Evolutionary conservation across 2,329 filamentous ascomycete species (phyloP), one percentile per base, ranked within the genome.

Genomic region (Colletotrichum sansevieriae): DNA sequence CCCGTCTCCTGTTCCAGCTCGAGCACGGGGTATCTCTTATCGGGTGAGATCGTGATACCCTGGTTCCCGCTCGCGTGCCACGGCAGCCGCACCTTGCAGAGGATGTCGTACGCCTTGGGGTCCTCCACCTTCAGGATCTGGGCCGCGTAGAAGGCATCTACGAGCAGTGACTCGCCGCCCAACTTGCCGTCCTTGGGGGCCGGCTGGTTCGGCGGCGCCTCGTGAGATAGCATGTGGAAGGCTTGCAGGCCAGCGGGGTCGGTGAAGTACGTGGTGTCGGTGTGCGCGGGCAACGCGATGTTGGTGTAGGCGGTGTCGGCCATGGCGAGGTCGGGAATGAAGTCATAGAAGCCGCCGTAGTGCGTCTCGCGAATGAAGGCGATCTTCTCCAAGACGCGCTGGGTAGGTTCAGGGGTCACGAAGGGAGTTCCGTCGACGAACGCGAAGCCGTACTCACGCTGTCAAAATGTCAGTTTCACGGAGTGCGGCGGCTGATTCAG

Each of bases 231-330:
- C 54, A 98, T 84, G 76, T 99, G 96, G 79, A 99, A 97, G 29
- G 96, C 90, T 78, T 99, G 96, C 39, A 99, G 86, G 10, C 95
- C 94, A 2, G 93, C 91, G 0, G 96, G 95, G 71, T 98, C 95
- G 22, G 90, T 94, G 81, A 98, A 98, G 80, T 99, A 98, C 1
- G 95, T 97, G 7, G 89, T 98, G 80, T 99, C 96, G 1, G 95
- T 98, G 79, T 99, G 96, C 1, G 92, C 91, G 20, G 90, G 88
- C 3, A 99, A 87, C 1, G 90, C 90, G 58, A 96, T 85, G 74
- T 92, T 94, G 2, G 95, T 98, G 81, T 98, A 99, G 3, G 94
- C 94, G 2, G 93, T 97, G 75, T 97, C 94, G 72, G 95, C 95
- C 76, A 91, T 91, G 33, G 93, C 91, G 25, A 98, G 87, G 78